Percentiles rank a stretch among this genome's conserved stretches.
These are phyloP conservation scores for Euphorbia tirucalli DNA, from an alignment of 345 rosid species.

Conservation along the genomic window DNA sequence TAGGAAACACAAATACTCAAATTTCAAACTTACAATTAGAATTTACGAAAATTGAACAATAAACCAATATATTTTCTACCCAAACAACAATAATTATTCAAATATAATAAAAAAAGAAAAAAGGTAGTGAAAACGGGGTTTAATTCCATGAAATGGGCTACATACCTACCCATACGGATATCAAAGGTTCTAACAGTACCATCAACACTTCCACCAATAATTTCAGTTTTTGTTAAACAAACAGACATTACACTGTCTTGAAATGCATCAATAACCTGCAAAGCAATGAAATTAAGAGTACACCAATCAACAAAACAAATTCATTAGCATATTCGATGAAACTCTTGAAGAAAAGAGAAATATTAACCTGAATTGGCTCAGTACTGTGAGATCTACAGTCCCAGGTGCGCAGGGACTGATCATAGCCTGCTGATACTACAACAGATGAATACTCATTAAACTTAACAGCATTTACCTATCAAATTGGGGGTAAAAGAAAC, in stretches of 20 bases:
- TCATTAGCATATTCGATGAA: background rate
- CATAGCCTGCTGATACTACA: constrained; percentile 92
- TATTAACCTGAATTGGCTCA: constrained; percentile 86
- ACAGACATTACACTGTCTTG: constrained; percentile 94
- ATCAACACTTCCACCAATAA: constrained; percentile 94
- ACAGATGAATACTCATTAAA: constrained; percentile 79
- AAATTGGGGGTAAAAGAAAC: background rate
- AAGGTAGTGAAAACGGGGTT: no score
- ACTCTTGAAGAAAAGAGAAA: background rate
- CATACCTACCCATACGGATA: constrained; percentile 87
- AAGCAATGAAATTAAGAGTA: constrained; percentile 6
- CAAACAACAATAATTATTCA: background rate
- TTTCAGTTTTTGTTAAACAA: constrained; percentile 83
- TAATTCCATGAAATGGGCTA: background rate
- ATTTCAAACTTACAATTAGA: background rate
- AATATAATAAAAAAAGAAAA: background rate
- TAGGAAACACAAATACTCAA: background rate
- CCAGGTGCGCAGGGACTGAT: constrained; percentile 88
- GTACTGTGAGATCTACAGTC: constrained; percentile 93
- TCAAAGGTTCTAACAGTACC: constrained; percentile 98
- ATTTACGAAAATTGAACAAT: background rate
- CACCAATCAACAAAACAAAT: background rate
- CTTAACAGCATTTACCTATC: constrained; percentile 89
- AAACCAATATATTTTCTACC: background rate
- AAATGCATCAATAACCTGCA: constrained; percentile 78